These are phyloP conservation scores for Coemansia sp. DNA, from an alignment of 192 early-diverging fungal genomes.

Conservation along the genomic window DNA sequence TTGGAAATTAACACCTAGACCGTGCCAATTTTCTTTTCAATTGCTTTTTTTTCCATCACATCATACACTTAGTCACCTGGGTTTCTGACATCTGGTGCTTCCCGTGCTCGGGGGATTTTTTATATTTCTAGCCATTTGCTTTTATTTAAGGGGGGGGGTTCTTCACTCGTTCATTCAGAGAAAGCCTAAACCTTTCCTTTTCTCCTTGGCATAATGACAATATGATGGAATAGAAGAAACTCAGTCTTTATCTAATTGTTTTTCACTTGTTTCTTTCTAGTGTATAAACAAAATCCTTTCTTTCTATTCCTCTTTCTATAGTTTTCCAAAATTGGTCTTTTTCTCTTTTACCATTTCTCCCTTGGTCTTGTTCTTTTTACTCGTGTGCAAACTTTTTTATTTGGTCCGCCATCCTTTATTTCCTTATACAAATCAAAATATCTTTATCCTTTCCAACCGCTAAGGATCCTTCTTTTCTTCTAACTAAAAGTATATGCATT, in stretches of 20 bases:
- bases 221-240: neutral
- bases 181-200: constrained; percentile 1
- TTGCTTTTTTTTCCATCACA: neutral
- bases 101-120: neutral
- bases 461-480: too few species aligned
- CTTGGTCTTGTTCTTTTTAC: constrained; percentile 1
- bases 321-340: neutral
- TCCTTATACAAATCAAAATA: neutral
- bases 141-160: too few species aligned
- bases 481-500: neutral
- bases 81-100: neutral
- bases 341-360: constrained; percentile 1
- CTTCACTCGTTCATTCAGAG: neutral
- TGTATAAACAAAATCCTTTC: constrained; percentile 1
- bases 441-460: neutral
- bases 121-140: constrained; percentile 7
- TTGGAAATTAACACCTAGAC: neutral
- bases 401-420: neutral
- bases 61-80: neutral
- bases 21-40: constrained; percentile 1
- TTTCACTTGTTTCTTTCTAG: constrained; percentile 2
- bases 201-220: neutral
- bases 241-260: neutral
- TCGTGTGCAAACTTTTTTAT: neutral
- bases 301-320: neutral